These are phyloP conservation scores for Aureobasidium mangrovei DNA, from an alignment of 2,329 filamentous ascomycete species.

Conservation along the genomic window DNA sequence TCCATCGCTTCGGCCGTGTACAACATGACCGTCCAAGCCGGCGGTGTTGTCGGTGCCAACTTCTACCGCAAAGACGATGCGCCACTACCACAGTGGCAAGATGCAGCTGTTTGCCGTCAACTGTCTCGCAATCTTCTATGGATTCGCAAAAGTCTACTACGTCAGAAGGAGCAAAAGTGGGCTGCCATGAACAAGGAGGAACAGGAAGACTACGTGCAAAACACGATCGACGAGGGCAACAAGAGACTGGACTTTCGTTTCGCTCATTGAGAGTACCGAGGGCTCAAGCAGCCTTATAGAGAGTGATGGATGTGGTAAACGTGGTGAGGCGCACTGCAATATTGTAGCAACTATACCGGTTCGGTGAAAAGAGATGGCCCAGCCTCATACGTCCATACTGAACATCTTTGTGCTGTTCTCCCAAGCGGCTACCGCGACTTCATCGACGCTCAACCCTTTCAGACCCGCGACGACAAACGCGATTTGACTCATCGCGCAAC, in stretches of 20 bases:
- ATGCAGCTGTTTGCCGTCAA: slow-evolving; percentile 22
- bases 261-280: background rate
- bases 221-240: slow-evolving; percentile 29
- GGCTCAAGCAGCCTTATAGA: background rate
- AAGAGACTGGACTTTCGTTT: slow-evolving; percentile 17
- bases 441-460: slow-evolving; percentile 35
- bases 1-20: slow-evolving; percentile 34
- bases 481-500: slow-evolving; percentile 40
- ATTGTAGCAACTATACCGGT: too few species aligned
- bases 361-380: too few species aligned
- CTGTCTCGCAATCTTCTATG: slow-evolving; percentile 25
- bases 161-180: slow-evolving; percentile 26
- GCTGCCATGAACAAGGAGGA: slow-evolving; percentile 30
- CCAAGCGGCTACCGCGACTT: slow-evolving; percentile 35
- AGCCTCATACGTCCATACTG: background rate
- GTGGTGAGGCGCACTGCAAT: too few species aligned
- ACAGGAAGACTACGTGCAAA: slow-evolving; percentile 27
- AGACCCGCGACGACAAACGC: slow-evolving; percentile 42
- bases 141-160: slow-evolving; percentile 28
- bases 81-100: slow-evolving; percentile 35
- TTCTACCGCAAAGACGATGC: slow-evolving; percentile 42
- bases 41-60: slow-evolving; percentile 38
- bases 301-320: too few species aligned
- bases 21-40: slow-evolving; percentile 39
- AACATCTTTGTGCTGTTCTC: slow-evolving; percentile 31